Percentiles rank a stretch among this genome's conserved stretches.
Conservation (phyloP, 768 basidiomycete species). For the Kwoniella shandongensis region DNA sequence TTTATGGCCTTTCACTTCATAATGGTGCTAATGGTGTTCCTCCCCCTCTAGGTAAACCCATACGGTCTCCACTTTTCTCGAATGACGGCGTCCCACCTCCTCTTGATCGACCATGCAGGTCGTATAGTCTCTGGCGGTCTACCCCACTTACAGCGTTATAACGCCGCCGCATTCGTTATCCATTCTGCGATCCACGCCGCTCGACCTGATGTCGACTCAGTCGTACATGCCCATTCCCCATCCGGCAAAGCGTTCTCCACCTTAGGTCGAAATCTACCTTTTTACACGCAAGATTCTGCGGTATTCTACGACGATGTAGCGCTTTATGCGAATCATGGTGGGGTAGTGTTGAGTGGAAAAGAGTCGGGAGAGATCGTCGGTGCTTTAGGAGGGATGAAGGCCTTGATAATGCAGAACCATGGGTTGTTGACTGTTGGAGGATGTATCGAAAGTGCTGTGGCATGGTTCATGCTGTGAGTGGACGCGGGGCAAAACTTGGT, state of each 20-base stretch:
- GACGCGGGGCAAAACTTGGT: no score
- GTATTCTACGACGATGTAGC: conserved; percentile 29
- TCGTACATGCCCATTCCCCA: conserved; percentile 59
- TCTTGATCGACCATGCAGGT: conserved; percentile 58
- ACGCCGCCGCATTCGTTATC: conserved; percentile 56
- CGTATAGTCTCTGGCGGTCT: conserved; percentile 53
- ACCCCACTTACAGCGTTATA: conserved; percentile 50
- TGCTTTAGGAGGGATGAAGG: conserved; percentile 34
- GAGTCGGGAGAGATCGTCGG: conserved; percentile 59
- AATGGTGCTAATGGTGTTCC: neutral
- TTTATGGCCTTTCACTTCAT: neutral
- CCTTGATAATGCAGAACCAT: conserved; percentile 47
- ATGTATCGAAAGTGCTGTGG: conserved; percentile 31
- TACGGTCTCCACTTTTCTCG: conserved; percentile 58
- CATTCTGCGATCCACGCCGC: conserved; percentile 58
- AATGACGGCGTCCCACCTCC: conserved; percentile 57
- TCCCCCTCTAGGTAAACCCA: conserved; percentile 29
- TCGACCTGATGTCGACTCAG: conserved; percentile 59
- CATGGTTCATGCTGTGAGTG: conserved; percentile 27
- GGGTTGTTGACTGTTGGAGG: conserved; percentile 43
- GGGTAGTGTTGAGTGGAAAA: conserved; percentile 58
- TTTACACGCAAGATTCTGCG: conserved; percentile 36
- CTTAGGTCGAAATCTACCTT: conserved; percentile 51
- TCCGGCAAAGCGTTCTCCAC: conserved; percentile 60
- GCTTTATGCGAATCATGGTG: conserved; percentile 58